Evolutionary conservation across 345 rosid genomes (phyloP).

Genomic region (Chamaenerion angustifolium): DNA sequence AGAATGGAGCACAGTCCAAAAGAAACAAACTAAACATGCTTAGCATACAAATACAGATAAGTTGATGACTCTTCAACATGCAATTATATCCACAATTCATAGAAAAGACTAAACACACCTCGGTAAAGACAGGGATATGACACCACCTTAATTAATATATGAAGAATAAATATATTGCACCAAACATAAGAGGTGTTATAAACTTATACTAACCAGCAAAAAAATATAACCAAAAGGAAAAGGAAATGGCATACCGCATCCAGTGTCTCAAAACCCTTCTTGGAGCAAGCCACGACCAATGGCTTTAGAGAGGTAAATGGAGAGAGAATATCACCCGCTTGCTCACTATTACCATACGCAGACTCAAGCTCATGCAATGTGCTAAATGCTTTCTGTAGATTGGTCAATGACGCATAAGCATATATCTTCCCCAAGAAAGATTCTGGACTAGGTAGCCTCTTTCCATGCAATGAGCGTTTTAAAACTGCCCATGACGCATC

Average conservation of each 20-base stretch:
- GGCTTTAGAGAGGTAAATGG: slow-evolving; percentile 78
- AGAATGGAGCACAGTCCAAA: too few species aligned
- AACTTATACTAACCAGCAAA: too few species aligned
- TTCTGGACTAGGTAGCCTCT: slow-evolving; percentile 57
- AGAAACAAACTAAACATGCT: too few species aligned
- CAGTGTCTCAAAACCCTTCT: slow-evolving; percentile 75
- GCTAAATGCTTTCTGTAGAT: slow-evolving; percentile 56
- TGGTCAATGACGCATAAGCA: slow-evolving; percentile 65
- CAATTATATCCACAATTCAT: not conserved
- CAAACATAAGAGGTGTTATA: too few species aligned
- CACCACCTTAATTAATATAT: too few species aligned
- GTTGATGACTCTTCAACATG: not conserved
- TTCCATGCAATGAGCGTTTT: slow-evolving; percentile 46
- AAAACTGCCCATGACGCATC: slow-evolving; percentile 81
- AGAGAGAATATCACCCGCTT: slow-evolving; percentile 54
- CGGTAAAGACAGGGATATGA: too few species aligned
- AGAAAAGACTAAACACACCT: not conserved
- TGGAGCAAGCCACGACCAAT: slow-evolving; percentile 70
- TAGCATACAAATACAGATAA: not conserved
- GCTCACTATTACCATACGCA: slow-evolving; percentile 28
- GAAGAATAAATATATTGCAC: too few species aligned
- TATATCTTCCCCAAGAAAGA: slow-evolving; percentile 65
- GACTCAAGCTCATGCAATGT: slow-evolving; percentile 63
- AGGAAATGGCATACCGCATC: slow-evolving; percentile 40
- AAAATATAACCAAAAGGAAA: too few species aligned